Base-by-base conservation (phyloP, 2,329 filamentous ascomycete species). In the Sarocladium kiliense region DNA sequence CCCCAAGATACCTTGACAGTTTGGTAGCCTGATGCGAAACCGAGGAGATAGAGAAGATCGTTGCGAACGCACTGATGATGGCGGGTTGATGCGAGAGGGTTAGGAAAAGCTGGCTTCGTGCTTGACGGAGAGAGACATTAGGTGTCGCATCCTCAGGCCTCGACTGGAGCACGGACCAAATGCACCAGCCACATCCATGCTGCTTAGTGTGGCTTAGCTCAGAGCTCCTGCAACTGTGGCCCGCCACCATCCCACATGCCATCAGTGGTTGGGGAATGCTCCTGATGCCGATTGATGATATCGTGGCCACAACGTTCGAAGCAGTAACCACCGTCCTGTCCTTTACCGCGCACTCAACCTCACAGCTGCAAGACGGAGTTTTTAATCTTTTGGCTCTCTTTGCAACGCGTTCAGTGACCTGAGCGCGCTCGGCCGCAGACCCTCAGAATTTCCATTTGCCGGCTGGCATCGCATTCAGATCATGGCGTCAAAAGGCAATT, bases 401-500 rank as follows among this genome's bases (percentile, higher is more conserved):
- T 25, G 41, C 41, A 25, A 18, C 21, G 41, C 10, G 5, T 16
- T 39, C 7, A 39, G 36, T 16, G 30, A 32, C 30, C n/a, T 32
- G 36, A 39, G 36, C 18, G 36, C 36, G 36, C 36, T 39, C 36
- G 36, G 5, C 36, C 16, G 36, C 6, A 39, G 9, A 6, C 36
- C 12, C 11, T 25, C 25, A 16, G 6, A 16, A 47, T 16, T 47
- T 19, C 42, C 26, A 19, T 47, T 23, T 6, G 25, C 42, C 12
- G 14, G n/a, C n/a, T n/a, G n/a, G n/a, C n/a, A n/a, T n/a, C n/a
- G n/a, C n/a, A n/a, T n/a, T 11, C 44, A 59, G 59, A 69, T 51
- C 61, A 79, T 79, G 77, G 71, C 76, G 60, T 67, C 74, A 60
- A 76, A 72, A 57, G 74, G 70, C 54, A 73, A 68, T 59, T 75